Evolutionary conservation across 495 filamentous ascomycete genomes (phyloP).

Genomic region (Penicillium diatomitis): DNA sequence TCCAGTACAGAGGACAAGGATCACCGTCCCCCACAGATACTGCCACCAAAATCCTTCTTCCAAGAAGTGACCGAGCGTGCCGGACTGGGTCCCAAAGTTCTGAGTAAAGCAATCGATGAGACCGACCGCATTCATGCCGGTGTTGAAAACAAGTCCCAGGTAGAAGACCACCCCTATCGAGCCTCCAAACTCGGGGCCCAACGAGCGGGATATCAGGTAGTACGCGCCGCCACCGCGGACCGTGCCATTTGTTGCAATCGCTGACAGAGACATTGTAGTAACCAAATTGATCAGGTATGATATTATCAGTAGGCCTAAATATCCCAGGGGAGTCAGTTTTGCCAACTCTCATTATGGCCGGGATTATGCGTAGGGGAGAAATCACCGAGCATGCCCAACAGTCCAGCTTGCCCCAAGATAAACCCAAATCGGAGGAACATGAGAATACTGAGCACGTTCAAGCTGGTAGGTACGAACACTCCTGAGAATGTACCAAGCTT

Average conservation of each 20-base stretch:
- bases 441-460: constrained; percentile 87
- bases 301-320: constrained; percentile 55
- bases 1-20: constrained; percentile 62
- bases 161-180: constrained; percentile 88
- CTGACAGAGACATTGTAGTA: constrained; percentile 78
- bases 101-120: constrained; percentile 73
- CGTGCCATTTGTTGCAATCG: constrained; percentile 84
- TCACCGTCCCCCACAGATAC: constrained; percentile 68
- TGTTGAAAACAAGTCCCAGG: constrained; percentile 75
- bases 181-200: constrained; percentile 87
- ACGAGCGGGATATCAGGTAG: constrained; percentile 76
- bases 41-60: constrained; percentile 68
- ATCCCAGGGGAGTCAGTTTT: no score
- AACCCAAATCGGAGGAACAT: constrained; percentile 85
- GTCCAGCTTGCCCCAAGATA: constrained; percentile 67
- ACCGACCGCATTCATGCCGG: constrained; percentile 81
- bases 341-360: no score
- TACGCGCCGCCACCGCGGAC: constrained; percentile 84
- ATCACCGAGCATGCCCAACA: constrained; percentile 72
- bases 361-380: neutral
- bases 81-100: constrained; percentile 57
- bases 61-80: constrained; percentile 52
- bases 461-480: constrained; percentile 76
- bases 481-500: constrained; percentile 71
- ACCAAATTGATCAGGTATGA: constrained; percentile 73